Percentiles rank a stretch among this genome's conserved stretches.
phyloP scores from a whole-genome alignment of 73 alveolate genomes.

The Paramecium bursaria region DNA sequence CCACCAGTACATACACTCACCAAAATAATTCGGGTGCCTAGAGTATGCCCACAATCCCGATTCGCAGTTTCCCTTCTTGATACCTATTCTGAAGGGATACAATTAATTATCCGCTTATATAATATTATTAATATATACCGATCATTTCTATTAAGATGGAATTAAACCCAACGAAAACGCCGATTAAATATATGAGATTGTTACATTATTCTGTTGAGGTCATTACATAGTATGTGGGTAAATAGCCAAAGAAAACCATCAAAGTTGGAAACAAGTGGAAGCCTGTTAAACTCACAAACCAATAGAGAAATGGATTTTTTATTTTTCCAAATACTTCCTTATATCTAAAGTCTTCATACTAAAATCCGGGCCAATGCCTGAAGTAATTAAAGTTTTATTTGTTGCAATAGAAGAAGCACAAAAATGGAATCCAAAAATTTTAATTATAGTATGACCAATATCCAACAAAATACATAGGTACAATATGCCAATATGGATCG shows the following conservation, averaged over 20 bases:
- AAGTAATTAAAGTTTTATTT: slow-evolving; percentile 57
- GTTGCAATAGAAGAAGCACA: slow-evolving; percentile 33
- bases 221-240: slow-evolving; percentile 63
- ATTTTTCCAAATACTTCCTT: slow-evolving; percentile 28
- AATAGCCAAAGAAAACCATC: slow-evolving; percentile 66
- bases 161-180: not conserved
- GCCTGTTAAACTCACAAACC: slow-evolving; percentile 58
- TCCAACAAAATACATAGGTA: slow-evolving; percentile 48
- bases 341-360: slow-evolving; percentile 67
- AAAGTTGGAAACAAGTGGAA: slow-evolving; percentile 63
- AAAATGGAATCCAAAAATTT: not conserved
- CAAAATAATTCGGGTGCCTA: slow-evolving; percentile 86
- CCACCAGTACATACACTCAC: slow-evolving; percentile 82
- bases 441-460: slow-evolving; percentile 39
- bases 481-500: slow-evolving; percentile 64
- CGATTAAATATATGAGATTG: not conserved
- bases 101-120: slow-evolving; percentile 54
- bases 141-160: slow-evolving; percentile 28
- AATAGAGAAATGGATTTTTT: slow-evolving; percentile 39
- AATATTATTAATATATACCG: not conserved
- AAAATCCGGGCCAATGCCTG: slow-evolving; percentile 72
- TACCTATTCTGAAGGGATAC: slow-evolving; percentile 57
- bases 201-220: not conserved
- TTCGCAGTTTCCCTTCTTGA: slow-evolving; percentile 65
- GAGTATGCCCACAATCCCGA: slow-evolving; percentile 81